Evolutionary conservation across 306 rosid genomes (phyloP), one percentile per base, ranked within the genome.

Genomic region (Prunus salicina): DNA sequence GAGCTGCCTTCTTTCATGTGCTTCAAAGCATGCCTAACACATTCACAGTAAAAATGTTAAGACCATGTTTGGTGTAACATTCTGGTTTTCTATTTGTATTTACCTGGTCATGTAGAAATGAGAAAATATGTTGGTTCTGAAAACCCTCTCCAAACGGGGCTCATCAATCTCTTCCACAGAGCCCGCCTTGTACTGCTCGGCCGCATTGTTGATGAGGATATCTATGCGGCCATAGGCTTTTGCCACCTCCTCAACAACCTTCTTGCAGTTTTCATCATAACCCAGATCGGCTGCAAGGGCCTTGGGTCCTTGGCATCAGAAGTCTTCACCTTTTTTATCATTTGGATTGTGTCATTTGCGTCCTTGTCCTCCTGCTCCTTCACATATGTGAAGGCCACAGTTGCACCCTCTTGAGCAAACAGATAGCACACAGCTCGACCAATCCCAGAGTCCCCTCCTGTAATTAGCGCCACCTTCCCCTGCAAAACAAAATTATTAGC

Each of bases 371-470:
- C 98, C 0, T 81, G 84, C 2, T 63, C 84, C 83, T 91, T 91
- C 73, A 93, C 96, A 61, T 77, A 91, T 0, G 96, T 90, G 88
- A 93, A 90, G 19, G 85, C 87, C 76, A 93, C 91, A 3, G 91
- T 90, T 0, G 97, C 98, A 50, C 97, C 98, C 62, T 91, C 97
- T 12, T 82, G 69, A 12, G 96, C 86, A 69, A 90, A 91, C 73
- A 78, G 81, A 72, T 90, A 84, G 77, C 93, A 87, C 19, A 93
- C 93, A 0, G 97, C 85, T 28, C 96, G 72, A 2, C 98, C 97
- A 6, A 93, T 91, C 67, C 98, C 93, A 0, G 97, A 91, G 84
- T 93, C 96, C 1, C 96, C 98, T 0, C 97, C 97, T 0, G 93
- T 88, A 64, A 93, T 86, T n/a, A 91, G 27, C 8, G 96, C 93